Evolutionary conservation across 306 rosid genomes (phyloP).

Genomic region (Hylodesmum podocarpum): DNA sequence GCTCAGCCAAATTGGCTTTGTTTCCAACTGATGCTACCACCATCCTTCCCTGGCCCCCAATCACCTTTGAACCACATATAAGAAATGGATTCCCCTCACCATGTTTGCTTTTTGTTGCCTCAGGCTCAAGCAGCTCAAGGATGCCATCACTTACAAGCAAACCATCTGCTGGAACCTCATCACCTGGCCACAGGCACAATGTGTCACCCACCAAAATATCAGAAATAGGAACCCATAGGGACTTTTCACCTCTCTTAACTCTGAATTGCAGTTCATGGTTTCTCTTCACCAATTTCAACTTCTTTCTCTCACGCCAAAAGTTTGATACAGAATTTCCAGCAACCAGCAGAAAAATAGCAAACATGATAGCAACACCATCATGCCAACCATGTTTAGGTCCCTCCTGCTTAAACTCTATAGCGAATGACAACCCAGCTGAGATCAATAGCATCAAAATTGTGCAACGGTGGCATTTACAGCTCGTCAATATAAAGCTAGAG

Average conservation of each 20-base stretch:
- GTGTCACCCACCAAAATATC: slow-evolving; percentile 47
- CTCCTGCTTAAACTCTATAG: slow-evolving; percentile 41
- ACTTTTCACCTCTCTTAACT: slow-evolving; percentile 32
- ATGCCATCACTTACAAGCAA: slow-evolving; percentile 29
- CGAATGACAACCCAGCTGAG: slow-evolving; percentile 47
- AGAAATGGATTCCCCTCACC: slow-evolving; percentile 56
- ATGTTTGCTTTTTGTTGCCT: slow-evolving; percentile 15
- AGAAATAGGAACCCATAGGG: not conserved
- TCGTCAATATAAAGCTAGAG: slow-evolving; percentile 16
- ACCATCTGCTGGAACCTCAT: slow-evolving; percentile 66
- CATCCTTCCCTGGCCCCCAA: slow-evolving; percentile 53
- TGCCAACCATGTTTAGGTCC: slow-evolving; percentile 64
- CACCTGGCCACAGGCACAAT: slow-evolving; percentile 41
- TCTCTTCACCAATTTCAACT: slow-evolving; percentile 26
- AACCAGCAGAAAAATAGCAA: slow-evolving; percentile 39
- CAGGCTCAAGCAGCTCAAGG: slow-evolving; percentile 33
- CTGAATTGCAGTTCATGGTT: slow-evolving; percentile 25
- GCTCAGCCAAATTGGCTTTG: slow-evolving; percentile 10
- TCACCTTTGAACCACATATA: slow-evolving; percentile 51
- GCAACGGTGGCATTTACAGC: slow-evolving; percentile 34
- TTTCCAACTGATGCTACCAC: slow-evolving; percentile 46
- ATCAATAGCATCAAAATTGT: slow-evolving; percentile 35
- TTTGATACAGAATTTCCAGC: slow-evolving; percentile 32
- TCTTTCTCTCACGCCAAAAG: slow-evolving; percentile 31
- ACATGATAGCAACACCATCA: slow-evolving; percentile 49